These are phyloP conservation scores for Orychophragmus violaceus DNA, from an alignment of 345 rosid species.

Conservation along the genomic window DNA sequence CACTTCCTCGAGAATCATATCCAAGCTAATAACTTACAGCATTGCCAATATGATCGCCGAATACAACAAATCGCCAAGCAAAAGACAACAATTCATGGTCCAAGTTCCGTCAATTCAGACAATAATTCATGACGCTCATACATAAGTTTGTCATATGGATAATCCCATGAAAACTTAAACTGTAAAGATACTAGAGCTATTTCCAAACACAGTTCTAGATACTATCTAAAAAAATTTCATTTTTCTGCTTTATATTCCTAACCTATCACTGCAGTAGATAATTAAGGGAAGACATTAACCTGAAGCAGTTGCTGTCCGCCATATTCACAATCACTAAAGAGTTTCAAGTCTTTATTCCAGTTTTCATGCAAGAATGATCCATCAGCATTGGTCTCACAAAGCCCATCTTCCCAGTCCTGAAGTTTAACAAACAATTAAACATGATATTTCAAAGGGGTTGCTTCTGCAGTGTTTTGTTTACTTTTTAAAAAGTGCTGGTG, in stretches of 20 bases:
- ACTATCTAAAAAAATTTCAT: neutral
- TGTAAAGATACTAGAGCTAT: neutral
- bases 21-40: neutral
- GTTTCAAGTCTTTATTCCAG: slow-evolving; percentile 80
- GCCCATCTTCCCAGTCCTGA: slow-evolving; percentile 96
- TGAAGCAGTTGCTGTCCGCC: slow-evolving; percentile 88
- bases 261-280: neutral
- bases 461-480: neutral
- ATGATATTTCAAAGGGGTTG: neutral
- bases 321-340: slow-evolving; percentile 68
- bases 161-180: neutral
- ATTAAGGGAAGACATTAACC: slow-evolving; percentile 38
- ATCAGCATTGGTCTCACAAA: slow-evolving; percentile 77
- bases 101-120: neutral
- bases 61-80: neutral
- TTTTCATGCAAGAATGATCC: slow-evolving; percentile 88
- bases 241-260: neutral
- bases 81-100: neutral
- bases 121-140: too few relatives aligned
- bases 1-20: neutral
- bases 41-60: neutral
- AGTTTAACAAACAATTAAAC: slow-evolving; percentile 12
- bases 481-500: neutral
- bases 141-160: neutral
- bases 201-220: neutral